Percentiles rank a stretch among this genome's conserved stretches.
Conservation (phyloP, 164 flowering plant species). For the Buxus sempervirens region DNA sequence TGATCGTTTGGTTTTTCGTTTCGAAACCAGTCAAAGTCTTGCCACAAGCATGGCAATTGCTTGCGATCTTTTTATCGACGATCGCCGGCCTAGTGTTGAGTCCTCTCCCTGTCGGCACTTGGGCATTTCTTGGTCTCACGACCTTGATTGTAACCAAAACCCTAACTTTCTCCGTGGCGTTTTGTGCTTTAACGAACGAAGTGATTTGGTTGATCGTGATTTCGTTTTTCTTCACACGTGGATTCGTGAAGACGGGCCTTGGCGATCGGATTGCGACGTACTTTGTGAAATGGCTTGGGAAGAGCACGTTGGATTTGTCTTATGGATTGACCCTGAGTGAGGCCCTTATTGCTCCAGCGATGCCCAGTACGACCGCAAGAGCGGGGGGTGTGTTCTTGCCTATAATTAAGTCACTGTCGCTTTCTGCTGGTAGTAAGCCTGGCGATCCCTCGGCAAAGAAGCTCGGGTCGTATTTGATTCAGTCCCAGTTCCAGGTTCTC, state of each 20-base stretch:
- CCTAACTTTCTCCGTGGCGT: conserved; percentile 43
- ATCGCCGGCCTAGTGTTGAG: conserved; percentile 44
- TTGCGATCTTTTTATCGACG: conserved; percentile 42
- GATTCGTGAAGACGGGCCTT: conserved; percentile 88
- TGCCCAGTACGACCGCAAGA: conserved; percentile 95
- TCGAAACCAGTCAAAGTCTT: conserved; percentile 45
- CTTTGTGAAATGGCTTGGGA: conserved; percentile 88
- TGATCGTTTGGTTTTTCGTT: conserved; percentile 40
- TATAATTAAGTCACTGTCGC: conserved; percentile 75
- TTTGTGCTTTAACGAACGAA: conserved; percentile 55
- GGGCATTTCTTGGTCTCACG: conserved; percentile 63
- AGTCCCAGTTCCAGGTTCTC: conserved; percentile 81
- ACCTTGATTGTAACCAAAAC: conserved; percentile 42
- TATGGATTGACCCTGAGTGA: conserved; percentile 87
- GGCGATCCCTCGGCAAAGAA: conserved; percentile 54
- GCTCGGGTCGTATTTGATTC: conserved; percentile 76
- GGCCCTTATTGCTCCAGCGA: conserved; percentile 88
- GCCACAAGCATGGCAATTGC: conserved; percentile 43
- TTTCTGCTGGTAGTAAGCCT: conserved; percentile 76
- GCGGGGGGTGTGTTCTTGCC: conserved; percentile 97
- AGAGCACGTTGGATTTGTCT: conserved; percentile 80
- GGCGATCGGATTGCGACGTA: conserved; percentile 73
- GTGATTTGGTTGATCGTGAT: conserved; percentile 65
- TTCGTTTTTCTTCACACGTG: conserved; percentile 76
- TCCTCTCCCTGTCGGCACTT: conserved; percentile 65